Evolutionary conservation across 2,329 filamentous ascomycete species (phyloP).

Genomic region (Aspergillus proliferans): DNA sequence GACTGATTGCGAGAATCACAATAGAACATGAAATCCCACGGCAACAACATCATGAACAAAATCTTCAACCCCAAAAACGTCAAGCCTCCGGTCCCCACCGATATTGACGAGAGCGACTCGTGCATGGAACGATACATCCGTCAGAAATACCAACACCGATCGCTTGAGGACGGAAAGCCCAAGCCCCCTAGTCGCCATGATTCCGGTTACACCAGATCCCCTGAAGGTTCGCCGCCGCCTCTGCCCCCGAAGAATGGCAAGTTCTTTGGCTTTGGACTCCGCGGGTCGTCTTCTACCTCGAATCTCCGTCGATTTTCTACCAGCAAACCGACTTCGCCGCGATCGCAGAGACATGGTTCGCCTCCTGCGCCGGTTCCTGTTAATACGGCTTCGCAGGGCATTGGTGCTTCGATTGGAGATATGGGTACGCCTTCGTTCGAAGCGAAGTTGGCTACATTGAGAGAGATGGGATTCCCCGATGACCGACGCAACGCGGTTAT

Average conservation of each 20-base stretch:
- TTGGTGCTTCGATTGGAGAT: constrained; percentile 61
- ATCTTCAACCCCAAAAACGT: constrained; percentile 81
- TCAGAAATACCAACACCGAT: constrained; percentile 77
- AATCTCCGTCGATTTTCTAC: constrained; percentile 54
- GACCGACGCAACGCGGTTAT: constrained; percentile 73
- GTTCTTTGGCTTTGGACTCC: constrained; percentile 59
- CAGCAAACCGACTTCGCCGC: constrained; percentile 43
- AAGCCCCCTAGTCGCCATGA: constrained; percentile 47
- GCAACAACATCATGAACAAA: constrained; percentile 80
- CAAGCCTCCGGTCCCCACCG: constrained; percentile 76
- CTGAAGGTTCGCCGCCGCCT: constrained; percentile 51
- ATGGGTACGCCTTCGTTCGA: constrained; percentile 50
- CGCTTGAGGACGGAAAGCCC: constrained; percentile 43
- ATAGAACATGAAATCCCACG: constrained; percentile 89
- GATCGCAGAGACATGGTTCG: constrained; percentile 18
- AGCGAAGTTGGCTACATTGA: constrained; percentile 67
- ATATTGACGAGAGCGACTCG: constrained; percentile 85
- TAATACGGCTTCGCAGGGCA: constrained; percentile 40
- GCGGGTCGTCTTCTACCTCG: constrained; percentile 64
- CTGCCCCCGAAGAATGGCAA: constrained; percentile 56
- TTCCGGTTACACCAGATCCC: constrained; percentile 49
- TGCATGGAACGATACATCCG: constrained; percentile 94
- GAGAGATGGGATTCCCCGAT: constrained; percentile 89
- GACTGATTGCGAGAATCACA: constrained; percentile 55
- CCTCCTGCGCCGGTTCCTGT: constrained; percentile 21